Base-by-base conservation (phyloP, 305 asterid genomes). In the Petunia hybrid region DNA sequence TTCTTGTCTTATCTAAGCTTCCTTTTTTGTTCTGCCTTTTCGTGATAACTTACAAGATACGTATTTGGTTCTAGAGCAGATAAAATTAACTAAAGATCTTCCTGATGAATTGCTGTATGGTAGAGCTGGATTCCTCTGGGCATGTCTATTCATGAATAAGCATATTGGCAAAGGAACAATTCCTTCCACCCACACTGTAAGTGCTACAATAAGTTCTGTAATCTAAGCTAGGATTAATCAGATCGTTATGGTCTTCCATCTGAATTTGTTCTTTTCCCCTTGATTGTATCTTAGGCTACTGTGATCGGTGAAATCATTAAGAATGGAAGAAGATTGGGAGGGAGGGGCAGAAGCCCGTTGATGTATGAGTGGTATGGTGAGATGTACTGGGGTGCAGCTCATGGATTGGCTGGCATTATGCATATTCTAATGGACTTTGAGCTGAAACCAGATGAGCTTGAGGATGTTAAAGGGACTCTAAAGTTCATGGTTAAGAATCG, bases 361-460 rank as follows among this genome's bases (percentile, higher is more conserved):
- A 91, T 92, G 97, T 87, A 83, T 79, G 97, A 93, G 77, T 92
- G 91, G 94, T 22, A 87, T 31, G 91, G 94, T 43, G 81, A 82
- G 59, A 92, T 77, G 87, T 92, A 91, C 84, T 92, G 94, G 97
- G 97, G 97, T 56, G 94, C 97, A 4, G 95, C 95, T 79, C 97
- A 93, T 82, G 98, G 95, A 22, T 83, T 93, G 86, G 98, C 95
- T 68, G 97, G 98, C 66, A 91, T 92, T 78, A 78, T 89, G 84
- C 87, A 87, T 70, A 87, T 91, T 48, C 80, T 93, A 45, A 87
- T 93, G 95, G 89, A 91, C 62, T 86, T 85, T 40, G 89, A 89
- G 61, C 91, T 92, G 77, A 64, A 87, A 41, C 80, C 90, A 2
- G 91, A 86, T 62, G 91, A 91, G 84, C 77, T 67, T 7, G 91